Base-by-base conservation (phyloP, 2,329 filamentous ascomycete genomes). In the Neonectria neomacrospora region DNA sequence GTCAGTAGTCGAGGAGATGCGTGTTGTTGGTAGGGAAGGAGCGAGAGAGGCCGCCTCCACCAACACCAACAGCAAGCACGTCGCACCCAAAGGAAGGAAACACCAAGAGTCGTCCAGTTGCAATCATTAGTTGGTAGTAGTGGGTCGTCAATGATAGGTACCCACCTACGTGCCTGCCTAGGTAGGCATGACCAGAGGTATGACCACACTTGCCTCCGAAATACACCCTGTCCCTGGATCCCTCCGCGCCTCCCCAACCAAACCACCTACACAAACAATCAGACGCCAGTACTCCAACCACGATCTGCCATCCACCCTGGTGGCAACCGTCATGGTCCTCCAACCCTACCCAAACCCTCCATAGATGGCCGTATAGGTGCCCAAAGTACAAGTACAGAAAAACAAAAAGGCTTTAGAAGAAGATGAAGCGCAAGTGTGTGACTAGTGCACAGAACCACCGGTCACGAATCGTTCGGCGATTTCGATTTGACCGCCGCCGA, bases 401-500 rank as follows among this genome's bases (percentile, higher is more conserved):
- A 51, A 26, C 23, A 48, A 26, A 63, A 63, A 37, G 52, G n/a
- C 28, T 14, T 45, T 30, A 51, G 34, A 34, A 14, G 37, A 37
- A 58, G 28, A 20, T 32, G 23, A 8, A 26, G 16, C 18, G 14
- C 8, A 16, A 37, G 18, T 7, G 14, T n/a, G 20, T 30, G 63
- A 16, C 47, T 63, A 52, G 28, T 61, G 18, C 54, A 45, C 58
- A 44, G 58, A 58, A 23, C 61, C 60, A 20, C 64, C 67, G 10
- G 68, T 48, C n/a, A 69, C 69, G 47, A 81, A 81, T 34, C 80
- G 79, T 71, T 81, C 91, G 77, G 79, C 78, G 69, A 86, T 80
- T 42, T 80, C 74, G 32, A 87, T 74, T 64, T 88, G 85, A 75
- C 91, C 92, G 23, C 90, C 91, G 28, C 89, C 94, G 76, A 97